Conservation (phyloP, 306 rosid genomes). For the Inga laurina region DNA sequence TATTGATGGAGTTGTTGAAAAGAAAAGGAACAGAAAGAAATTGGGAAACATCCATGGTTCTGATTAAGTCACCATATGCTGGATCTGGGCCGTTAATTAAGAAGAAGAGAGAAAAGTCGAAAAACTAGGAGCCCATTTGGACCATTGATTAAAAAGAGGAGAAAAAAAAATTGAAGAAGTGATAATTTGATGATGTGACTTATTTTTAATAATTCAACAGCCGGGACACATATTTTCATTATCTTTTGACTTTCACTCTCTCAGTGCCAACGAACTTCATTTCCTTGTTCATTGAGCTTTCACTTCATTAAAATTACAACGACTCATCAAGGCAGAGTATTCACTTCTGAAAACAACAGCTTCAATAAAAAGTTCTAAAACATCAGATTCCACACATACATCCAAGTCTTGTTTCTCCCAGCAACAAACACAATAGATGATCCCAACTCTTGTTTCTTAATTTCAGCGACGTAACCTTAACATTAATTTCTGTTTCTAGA, state of each 20-base stretch:
- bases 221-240: neutral
- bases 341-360: constrained; percentile 1
- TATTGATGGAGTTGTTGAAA: neutral
- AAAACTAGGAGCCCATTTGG: no score
- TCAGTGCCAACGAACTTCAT: neutral
- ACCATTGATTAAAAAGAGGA: no score
- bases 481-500: neutral
- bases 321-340: neutral
- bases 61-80: neutral
- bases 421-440: constrained; percentile 18
- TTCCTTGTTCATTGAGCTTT: neutral
- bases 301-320: neutral
- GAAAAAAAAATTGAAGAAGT: no score
- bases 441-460: constrained; percentile 25
- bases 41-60: neutral
- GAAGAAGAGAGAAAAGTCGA: no score
- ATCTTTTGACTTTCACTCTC: neutral
- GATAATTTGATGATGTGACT: no score
- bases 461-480: constrained; percentile 3
- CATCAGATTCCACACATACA: constrained; percentile 4
- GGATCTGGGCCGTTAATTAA: no score
- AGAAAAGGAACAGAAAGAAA: neutral
- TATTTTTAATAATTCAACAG: no score
- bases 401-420: neutral
- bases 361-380: neutral